phyloP scores from a whole-genome alignment of 371 early-diverging fungal species.

The Circinella umbellata region DNA sequence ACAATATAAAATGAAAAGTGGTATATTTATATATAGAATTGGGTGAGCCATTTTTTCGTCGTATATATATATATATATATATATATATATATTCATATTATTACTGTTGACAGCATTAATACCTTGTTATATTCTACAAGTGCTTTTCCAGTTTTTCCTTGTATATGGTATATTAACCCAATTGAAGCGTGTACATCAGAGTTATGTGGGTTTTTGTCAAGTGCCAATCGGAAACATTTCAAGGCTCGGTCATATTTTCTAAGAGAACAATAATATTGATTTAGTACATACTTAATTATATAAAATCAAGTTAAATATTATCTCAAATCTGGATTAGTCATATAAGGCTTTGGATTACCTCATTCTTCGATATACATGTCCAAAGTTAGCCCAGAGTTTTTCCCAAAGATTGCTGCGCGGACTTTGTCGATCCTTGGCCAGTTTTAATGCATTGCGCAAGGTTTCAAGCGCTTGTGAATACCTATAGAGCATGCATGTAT shows the following conservation, averaged over 20 bases:
- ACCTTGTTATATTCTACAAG: slow-evolving; percentile 58
- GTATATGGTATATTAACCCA: slow-evolving; percentile 57
- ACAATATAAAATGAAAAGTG: background rate
- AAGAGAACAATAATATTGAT: too few species aligned
- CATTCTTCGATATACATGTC: slow-evolving; percentile 64
- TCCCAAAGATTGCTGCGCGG: slow-evolving; percentile 56
- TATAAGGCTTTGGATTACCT: background rate
- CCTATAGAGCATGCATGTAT: slow-evolving; percentile 25
- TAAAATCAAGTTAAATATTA: too few species aligned
- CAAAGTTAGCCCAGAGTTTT: slow-evolving; percentile 71
- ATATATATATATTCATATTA: too few species aligned
- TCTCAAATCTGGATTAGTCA: too few species aligned
- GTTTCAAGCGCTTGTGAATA: slow-evolving; percentile 57
- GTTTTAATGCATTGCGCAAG: slow-evolving; percentile 55
- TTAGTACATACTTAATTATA: too few species aligned
- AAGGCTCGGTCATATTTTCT: slow-evolving; percentile 58
- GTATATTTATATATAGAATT: too few species aligned
- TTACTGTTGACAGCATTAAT: background rate
- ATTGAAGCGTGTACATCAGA: slow-evolving; percentile 38
- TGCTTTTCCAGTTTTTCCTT: slow-evolving; percentile 49
- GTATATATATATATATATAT: too few species aligned
- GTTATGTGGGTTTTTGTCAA: slow-evolving; percentile 38
- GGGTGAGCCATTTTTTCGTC: too few species aligned
- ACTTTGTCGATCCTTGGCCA: slow-evolving; percentile 50
- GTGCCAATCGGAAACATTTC: slow-evolving; percentile 51